Percentiles rank a stretch among this genome's conserved stretches.
phyloP scores from a whole-genome alignment of 345 rosid genomes.

The Hibiscus mutabilis region DNA sequence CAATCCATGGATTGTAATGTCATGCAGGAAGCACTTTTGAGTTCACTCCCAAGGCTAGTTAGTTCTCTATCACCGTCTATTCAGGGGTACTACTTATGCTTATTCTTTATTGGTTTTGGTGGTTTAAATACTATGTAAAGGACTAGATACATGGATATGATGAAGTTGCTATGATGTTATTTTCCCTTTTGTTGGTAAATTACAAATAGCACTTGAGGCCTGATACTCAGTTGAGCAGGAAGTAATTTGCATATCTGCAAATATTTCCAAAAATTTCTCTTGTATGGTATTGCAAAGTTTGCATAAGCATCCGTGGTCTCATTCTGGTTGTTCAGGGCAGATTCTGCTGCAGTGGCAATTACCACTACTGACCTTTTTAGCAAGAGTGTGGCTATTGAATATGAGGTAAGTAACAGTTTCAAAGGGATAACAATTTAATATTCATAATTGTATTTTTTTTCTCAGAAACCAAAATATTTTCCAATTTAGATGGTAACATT shows the following conservation, averaged over 20 bases:
- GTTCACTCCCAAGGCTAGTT: constrained; percentile 68
- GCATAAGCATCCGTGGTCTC: constrained; percentile 15
- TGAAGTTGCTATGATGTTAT: not conserved
- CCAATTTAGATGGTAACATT: not conserved
- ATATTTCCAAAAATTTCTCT: not conserved
- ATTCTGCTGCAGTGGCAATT: constrained; percentile 92
- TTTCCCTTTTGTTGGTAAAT: not conserved
- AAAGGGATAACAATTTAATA: not conserved
- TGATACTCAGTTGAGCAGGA: not conserved
- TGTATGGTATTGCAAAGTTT: not conserved
- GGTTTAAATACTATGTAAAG: not conserved
- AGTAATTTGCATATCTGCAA: constrained; percentile 6
- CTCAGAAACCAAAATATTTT: not conserved
- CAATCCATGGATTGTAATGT: not conserved
- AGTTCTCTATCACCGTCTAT: constrained; percentile 50
- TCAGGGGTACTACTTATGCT: constrained; percentile 44
- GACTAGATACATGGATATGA: not conserved
- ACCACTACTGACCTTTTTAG: constrained; percentile 95
- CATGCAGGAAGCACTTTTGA: constrained; percentile 66
- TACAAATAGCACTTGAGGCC: not conserved
- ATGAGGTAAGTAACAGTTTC: constrained; percentile 41
- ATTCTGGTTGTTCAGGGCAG: constrained; percentile 57
- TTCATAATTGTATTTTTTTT: not conserved
- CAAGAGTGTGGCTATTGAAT: constrained; percentile 91
- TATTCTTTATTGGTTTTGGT: not conserved